These are phyloP conservation scores for Saprolegnia parasitica DNA, from an alignment of 352 stramenopile species.

Conservation along the genomic window DNA sequence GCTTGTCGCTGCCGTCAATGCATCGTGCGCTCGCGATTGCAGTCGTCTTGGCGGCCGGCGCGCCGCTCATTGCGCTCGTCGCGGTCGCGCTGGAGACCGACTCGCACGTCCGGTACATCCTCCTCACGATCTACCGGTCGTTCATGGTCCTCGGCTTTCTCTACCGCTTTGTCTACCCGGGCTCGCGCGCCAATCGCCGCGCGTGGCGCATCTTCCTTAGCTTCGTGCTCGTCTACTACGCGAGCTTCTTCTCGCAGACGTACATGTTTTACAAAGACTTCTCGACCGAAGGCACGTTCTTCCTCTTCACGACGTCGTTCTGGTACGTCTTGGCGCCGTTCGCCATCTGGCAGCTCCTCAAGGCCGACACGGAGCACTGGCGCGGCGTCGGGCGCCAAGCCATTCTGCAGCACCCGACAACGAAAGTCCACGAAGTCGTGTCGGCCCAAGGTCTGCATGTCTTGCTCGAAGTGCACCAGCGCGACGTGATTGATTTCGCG, in stretches of 20 bases:
- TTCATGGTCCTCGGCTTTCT: constrained; percentile 29
- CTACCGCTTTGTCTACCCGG: constrained; percentile 31
- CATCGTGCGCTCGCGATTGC: constrained; percentile 18
- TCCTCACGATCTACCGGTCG: constrained; percentile 1
- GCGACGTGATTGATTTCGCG: constrained; percentile 54
- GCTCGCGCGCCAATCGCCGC: constrained; percentile 22
- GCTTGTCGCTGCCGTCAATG: constrained; percentile 24
- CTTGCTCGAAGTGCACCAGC: constrained; percentile 45
- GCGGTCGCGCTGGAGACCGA: background rate
- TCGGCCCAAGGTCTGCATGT: constrained; percentile 46
- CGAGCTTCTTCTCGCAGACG: constrained; percentile 26
- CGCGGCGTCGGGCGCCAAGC: constrained; percentile 32
- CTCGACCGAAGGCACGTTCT: constrained; percentile 2
- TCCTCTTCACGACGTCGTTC: constrained; percentile 7
- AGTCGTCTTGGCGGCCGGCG: constrained; percentile 5
- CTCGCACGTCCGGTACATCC: background rate
- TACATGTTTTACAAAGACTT: constrained; percentile 30
- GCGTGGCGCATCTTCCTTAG: constrained; percentile 28
- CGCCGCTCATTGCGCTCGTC: background rate
- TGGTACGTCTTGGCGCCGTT: constrained; percentile 31
- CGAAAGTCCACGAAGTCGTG: constrained; percentile 37
- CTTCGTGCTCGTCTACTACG: constrained; percentile 30
- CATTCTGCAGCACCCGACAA: constrained; percentile 24
- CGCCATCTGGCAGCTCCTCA: constrained; percentile 38
- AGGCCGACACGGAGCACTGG: constrained; percentile 37